Evolutionary conservation across 257 asterid species (phyloP).

Genomic region (Sherardia arvensis): DNA sequence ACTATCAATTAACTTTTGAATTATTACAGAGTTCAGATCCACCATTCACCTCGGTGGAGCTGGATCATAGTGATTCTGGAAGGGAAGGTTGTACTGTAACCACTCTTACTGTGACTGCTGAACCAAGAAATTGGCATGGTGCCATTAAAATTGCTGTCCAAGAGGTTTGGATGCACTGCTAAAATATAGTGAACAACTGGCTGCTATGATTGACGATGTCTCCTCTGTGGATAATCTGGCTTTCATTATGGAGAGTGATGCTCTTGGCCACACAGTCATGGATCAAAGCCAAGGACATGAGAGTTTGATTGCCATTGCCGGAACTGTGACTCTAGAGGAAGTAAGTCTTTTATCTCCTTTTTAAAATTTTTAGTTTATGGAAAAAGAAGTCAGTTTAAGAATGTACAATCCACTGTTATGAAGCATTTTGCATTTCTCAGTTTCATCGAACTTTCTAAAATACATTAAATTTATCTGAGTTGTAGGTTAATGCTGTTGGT

Average conservation of each 20-base stretch:
- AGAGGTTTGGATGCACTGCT: constrained; percentile 97
- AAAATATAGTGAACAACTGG: constrained; percentile 95
- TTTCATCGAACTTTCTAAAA: background rate
- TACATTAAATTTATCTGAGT: constrained; percentile 2
- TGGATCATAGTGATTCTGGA: constrained; percentile 99
- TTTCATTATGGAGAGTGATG: constrained; percentile 96
- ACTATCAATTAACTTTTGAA: constrained; percentile 21
- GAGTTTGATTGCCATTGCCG: constrained; percentile 80
- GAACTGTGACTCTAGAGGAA: constrained; percentile 93
- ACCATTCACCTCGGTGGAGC: constrained; percentile 92
- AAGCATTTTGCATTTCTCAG: background rate
- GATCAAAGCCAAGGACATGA: constrained; percentile 98
- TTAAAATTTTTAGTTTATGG: too few relatives aligned
- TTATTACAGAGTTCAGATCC: constrained; percentile 90
- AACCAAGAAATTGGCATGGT: constrained; percentile 88
- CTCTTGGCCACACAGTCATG: constrained; percentile 93
- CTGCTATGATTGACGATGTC: constrained; percentile 96
- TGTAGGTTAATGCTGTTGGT: constrained; percentile 87
- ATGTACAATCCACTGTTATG: too few relatives aligned
- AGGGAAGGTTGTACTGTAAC: constrained; percentile 99
- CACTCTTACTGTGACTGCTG: constrained; percentile 94
- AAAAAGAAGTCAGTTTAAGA: too few relatives aligned
- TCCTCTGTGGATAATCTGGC: constrained; percentile 97
- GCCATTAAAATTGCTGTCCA: constrained; percentile 97
- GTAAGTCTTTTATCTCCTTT: too few relatives aligned